Conservation (phyloP, 2,329 filamentous ascomycete genomes). For the Paecilomyces formosus region DNA sequence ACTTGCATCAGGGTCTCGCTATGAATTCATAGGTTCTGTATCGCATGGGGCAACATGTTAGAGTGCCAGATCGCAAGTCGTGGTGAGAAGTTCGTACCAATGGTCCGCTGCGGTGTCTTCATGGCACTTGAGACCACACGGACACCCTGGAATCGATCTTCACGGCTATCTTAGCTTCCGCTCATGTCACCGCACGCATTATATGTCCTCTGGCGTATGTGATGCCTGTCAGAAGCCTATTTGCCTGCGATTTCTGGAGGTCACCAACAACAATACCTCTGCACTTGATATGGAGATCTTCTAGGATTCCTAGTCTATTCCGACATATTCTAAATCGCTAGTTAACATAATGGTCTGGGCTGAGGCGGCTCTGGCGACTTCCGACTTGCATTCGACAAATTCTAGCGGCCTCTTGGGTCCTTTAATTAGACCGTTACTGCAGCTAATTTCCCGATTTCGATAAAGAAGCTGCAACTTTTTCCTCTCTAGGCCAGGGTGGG, state of each 20-base stretch:
- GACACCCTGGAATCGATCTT: neutral
- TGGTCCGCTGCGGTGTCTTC: neutral
- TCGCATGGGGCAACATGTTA: neutral
- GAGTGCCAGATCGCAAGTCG: neutral
- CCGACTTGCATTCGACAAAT: neutral
- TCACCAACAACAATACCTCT: neutral
- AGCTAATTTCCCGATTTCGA: constrained; percentile 9
- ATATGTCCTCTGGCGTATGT: neutral
- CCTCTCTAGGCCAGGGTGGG: constrained; percentile 4
- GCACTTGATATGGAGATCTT: neutral
- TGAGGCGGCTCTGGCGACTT: neutral
- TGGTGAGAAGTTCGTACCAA: neutral
- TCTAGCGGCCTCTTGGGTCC: neutral
- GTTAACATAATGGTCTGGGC: neutral
- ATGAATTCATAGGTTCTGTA: constrained; percentile 5
- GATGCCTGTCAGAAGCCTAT: neutral
- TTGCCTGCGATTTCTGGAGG: neutral
- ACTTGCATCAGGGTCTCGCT: neutral
- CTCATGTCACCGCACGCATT: neutral
- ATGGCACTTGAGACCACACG: neutral
- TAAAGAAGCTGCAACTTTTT: constrained; percentile 6
- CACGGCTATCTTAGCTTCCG: neutral
- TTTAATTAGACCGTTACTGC: constrained; percentile 2
- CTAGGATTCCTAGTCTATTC: neutral
- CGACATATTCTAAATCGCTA: neutral